A percentile compares a stretch with the other conserved stretches of the same genome.
phyloP scores from a whole-genome alignment of 805 yeast genomes.

The Lipomyces mesembrius region DNA sequence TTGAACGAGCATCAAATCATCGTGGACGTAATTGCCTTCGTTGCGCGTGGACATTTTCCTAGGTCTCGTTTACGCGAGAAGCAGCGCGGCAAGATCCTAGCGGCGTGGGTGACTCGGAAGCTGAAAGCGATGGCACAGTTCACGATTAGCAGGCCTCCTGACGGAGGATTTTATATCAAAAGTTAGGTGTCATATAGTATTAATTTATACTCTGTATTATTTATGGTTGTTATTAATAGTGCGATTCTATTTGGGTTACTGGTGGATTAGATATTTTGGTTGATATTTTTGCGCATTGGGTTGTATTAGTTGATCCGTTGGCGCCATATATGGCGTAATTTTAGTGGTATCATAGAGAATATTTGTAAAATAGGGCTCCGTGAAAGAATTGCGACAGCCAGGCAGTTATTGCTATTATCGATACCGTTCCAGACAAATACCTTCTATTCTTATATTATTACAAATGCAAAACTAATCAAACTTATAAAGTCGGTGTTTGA shows the following conservation, averaged over 20 bases:
- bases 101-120: constrained; percentile 58
- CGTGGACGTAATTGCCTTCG: constrained; percentile 82
- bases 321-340: background rate
- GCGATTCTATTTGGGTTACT: too few relatives aligned
- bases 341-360: background rate
- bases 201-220: background rate
- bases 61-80: constrained; percentile 73
- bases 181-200: background rate
- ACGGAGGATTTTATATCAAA: background rate
- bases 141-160: constrained; percentile 22
- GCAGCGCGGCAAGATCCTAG: constrained; percentile 72
- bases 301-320: background rate
- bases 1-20: constrained; percentile 80
- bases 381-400: background rate
- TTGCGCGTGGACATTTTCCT: constrained; percentile 65
- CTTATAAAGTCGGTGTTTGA: constrained; percentile 47
- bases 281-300: background rate
- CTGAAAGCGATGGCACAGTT: constrained; percentile 44
- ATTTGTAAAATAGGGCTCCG: background rate
- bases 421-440: background rate
- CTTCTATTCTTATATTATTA: background rate
- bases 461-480: constrained; percentile 21
- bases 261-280: background rate
- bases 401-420: background rate
- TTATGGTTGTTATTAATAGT: too few relatives aligned